Evolutionary conservation across 2,329 filamentous ascomycete species (phyloP).

Genomic region (Colletotrichum orbiculare): DNA sequence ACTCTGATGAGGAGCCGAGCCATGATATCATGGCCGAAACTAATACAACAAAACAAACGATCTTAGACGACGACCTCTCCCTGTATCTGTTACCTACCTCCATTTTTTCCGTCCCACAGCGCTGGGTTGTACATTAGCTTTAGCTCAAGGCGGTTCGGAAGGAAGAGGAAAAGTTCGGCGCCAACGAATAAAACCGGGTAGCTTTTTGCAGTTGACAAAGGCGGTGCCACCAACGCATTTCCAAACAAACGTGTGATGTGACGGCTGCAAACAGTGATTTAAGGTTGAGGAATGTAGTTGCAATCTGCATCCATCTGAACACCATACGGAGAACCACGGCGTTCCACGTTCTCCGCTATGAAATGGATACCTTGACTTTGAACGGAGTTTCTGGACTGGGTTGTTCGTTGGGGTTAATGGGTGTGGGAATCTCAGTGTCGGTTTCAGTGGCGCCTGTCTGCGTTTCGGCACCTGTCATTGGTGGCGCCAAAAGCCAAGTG

Average conservation of each 20-base stretch:
- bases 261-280: slow-evolving; percentile 7
- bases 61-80: slow-evolving; percentile 39
- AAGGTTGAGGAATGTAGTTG: slow-evolving; percentile 11
- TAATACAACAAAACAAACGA: slow-evolving; percentile 36
- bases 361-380: not conserved
- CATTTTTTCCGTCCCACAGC: slow-evolving; percentile 46
- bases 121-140: slow-evolving; percentile 52
- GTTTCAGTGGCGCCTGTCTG: slow-evolving; percentile 28
- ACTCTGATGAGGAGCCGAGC: slow-evolving; percentile 35
- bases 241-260: not conserved
- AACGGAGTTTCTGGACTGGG: too few relatives aligned
- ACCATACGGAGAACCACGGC: not conserved
- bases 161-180: slow-evolving; percentile 48
- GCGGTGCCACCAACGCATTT: not conserved
- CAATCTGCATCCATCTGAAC: slow-evolving; percentile 27
- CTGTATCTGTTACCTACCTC: slow-evolving; percentile 48
- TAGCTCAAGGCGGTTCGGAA: slow-evolving; percentile 43
- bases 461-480: slow-evolving; percentile 21
- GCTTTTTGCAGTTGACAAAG: slow-evolving; percentile 40
- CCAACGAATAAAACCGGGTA: slow-evolving; percentile 47
- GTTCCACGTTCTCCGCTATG: too few relatives aligned
- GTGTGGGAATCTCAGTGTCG: slow-evolving; percentile 6
- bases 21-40: slow-evolving; percentile 36
- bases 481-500: slow-evolving; percentile 30
- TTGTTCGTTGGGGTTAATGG: not conserved